A percentile compares a stretch with the other conserved stretches of the same genome.
phyloP scores from a whole-genome alignment of 106 monocot genomes.

The Allium fistulosum region DNA sequence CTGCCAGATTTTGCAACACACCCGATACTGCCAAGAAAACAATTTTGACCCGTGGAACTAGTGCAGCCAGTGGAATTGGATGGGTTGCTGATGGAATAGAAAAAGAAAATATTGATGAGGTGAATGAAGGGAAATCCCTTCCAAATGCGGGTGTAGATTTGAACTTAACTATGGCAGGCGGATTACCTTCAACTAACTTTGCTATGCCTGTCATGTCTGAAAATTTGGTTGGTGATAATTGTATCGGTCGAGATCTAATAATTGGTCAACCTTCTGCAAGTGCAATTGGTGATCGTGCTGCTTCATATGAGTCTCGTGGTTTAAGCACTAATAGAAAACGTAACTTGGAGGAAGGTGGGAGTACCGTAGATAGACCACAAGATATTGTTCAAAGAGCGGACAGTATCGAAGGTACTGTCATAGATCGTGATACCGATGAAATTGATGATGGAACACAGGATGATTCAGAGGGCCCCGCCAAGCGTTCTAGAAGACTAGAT shows the following conservation, averaged over 20 bases:
- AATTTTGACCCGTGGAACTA: slow-evolving; percentile 56
- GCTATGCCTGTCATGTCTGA: slow-evolving; percentile 31
- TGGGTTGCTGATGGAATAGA: slow-evolving; percentile 55
- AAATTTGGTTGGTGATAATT: slow-evolving; percentile 38
- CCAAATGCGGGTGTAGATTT: slow-evolving; percentile 81
- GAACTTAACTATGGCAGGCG: slow-evolving; percentile 79
- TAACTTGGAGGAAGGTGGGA: slow-evolving; percentile 89
- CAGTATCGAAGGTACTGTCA: slow-evolving; percentile 91
- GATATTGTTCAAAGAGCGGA: slow-evolving; percentile 64
- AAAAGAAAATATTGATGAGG: slow-evolving; percentile 41
- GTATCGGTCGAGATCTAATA: slow-evolving; percentile 82
- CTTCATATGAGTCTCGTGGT: slow-evolving; percentile 93
- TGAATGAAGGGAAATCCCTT: slow-evolving; percentile 34
- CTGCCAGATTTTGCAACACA: slow-evolving; percentile 40
- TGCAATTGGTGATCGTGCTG: slow-evolving; percentile 96
- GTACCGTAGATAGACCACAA: slow-evolving; percentile 90
- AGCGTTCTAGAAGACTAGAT: slow-evolving; percentile 53
- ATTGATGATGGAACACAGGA: slow-evolving; percentile 65
- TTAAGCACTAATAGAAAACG: slow-evolving; percentile 78
- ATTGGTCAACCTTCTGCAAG: slow-evolving; percentile 96
- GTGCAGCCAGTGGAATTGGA: slow-evolving; percentile 94
- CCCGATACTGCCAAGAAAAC: slow-evolving; percentile 52
- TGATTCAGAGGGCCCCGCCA: slow-evolving; percentile 56
- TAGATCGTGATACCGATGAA: slow-evolving; percentile 85
- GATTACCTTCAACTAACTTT: slow-evolving; percentile 52